A percentile compares a stretch with the other conserved stretches of the same genome.
Evolutionary conservation across 1,284 basidiomycete genomes (phyloP).

Genomic region (Cystobasidium sp.): DNA sequence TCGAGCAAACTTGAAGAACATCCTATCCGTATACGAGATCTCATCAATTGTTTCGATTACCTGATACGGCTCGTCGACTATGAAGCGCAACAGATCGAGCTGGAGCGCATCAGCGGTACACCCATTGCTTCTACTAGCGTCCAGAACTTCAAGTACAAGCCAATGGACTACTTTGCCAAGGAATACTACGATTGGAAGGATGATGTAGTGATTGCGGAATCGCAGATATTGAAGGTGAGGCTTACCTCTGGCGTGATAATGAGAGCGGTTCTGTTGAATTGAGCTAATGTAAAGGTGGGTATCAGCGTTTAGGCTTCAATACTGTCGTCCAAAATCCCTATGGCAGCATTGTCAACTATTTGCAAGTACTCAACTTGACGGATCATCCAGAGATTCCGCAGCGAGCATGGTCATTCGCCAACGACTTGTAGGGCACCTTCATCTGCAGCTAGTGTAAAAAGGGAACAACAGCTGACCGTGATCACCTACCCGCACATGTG

Average conservation of each 20-base stretch:
- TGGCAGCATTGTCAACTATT: constrained; percentile 91
- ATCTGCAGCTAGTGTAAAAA: background rate
- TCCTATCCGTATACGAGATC: constrained; percentile 83
- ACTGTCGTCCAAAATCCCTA: constrained; percentile 81
- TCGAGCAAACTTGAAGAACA: constrained; percentile 96
- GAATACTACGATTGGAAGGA: constrained; percentile 87
- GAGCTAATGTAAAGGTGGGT: background rate
- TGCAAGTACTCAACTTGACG: constrained; percentile 79
- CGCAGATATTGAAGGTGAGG: constrained; percentile 91
- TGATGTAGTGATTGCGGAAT: constrained; percentile 88
- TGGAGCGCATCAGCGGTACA: constrained; percentile 25
- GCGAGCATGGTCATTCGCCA: constrained; percentile 57
- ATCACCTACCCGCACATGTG: background rate
- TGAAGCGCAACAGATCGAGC: constrained; percentile 32
- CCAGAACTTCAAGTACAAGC: constrained; percentile 67
- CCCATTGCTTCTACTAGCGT: constrained; percentile 10
- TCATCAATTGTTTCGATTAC: constrained; percentile 92
- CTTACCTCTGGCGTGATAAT: background rate
- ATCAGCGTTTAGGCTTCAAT: constrained; percentile 55
- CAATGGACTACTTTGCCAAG: constrained; percentile 82
- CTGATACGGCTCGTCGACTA: constrained; percentile 58
- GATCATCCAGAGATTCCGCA: constrained; percentile 51
- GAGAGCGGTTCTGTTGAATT: constrained; percentile 60
- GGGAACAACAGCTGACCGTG: background rate
- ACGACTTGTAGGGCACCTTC: constrained; percentile 56